Evolutionary conservation across 805 yeast genomes (phyloP).

Genomic region (Zygotorulaspora florentina): DNA sequence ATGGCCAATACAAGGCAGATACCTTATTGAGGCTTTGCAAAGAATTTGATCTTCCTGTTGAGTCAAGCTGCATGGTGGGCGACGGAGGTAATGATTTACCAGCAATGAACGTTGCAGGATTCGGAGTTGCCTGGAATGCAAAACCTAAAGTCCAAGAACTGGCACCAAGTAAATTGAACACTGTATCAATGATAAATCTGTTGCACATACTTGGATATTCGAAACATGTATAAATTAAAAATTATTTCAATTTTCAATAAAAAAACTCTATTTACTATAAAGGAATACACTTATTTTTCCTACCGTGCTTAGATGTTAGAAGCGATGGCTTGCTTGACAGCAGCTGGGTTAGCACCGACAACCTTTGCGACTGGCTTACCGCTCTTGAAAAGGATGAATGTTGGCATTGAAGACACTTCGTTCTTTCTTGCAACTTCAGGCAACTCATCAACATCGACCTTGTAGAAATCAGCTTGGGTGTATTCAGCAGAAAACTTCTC

Average conservation of each 20-base stretch:
- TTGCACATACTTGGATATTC: slow-evolving; percentile 75
- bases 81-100: slow-evolving; percentile 95
- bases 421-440: slow-evolving; percentile 66
- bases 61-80: slow-evolving; percentile 75
- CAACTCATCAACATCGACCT: slow-evolving; percentile 87
- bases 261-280: neutral
- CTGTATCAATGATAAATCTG: slow-evolving; percentile 66
- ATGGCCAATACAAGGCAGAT: slow-evolving; percentile 78
- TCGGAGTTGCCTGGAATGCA: slow-evolving; percentile 96
- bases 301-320: slow-evolving; percentile 41
- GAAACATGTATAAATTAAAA: neutral
- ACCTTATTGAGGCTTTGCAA: slow-evolving; percentile 59
- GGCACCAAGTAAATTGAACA: slow-evolving; percentile 81
- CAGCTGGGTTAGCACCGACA: slow-evolving; percentile 87
- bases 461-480: slow-evolving; percentile 69
- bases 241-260: neutral
- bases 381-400: slow-evolving; percentile 70
- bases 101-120: slow-evolving; percentile 91
- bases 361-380: slow-evolving; percentile 78
- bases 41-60: slow-evolving; percentile 48
- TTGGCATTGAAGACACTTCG: slow-evolving; percentile 61
- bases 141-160: slow-evolving; percentile 82
- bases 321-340: slow-evolving; percentile 65
- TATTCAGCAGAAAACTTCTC: slow-evolving; percentile 70
- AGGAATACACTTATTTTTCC: neutral